These are phyloP conservation scores for Cutaneotrichosporon cyanovorans DNA, from an alignment of 1,284 basidiomycete species.

Conservation along the genomic window DNA sequence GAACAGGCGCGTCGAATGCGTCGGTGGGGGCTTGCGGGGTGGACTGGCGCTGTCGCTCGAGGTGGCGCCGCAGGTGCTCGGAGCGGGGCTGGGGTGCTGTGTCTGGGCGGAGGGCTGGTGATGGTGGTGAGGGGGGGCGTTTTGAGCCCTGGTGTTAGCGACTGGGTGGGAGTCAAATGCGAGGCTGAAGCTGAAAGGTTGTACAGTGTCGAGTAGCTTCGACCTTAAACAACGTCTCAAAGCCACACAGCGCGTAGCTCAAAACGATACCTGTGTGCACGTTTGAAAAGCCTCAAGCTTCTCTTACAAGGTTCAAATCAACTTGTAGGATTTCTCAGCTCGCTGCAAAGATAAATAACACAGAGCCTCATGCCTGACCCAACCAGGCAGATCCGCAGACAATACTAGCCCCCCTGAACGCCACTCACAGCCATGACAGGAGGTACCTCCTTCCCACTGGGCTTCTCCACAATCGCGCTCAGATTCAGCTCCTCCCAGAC, in stretches of 20 bases:
- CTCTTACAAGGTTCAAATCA: too few species aligned
- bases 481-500: constrained; percentile 35
- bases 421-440: constrained; percentile 43
- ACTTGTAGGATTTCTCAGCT: too few species aligned
- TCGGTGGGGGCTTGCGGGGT: constrained; percentile 21
- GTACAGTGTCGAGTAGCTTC: too few species aligned
- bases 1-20: constrained; percentile 41
- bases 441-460: constrained; percentile 33
- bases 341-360: too few species aligned
- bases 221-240: too few species aligned
- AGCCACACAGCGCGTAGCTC: too few species aligned
- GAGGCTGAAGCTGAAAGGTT: too few species aligned
- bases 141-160: constrained; percentile 33
- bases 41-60: constrained; percentile 28
- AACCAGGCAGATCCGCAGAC: too few species aligned
- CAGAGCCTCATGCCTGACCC: neutral
- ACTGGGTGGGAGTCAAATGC: too few species aligned
- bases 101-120: constrained; percentile 32
- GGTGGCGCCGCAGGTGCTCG: constrained; percentile 29
- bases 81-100: constrained; percentile 26
- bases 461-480: constrained; percentile 25
- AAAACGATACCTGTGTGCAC: too few species aligned
- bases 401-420: too few species aligned
- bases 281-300: too few species aligned
- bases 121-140: constrained; percentile 39